Conservation (phyloP, 768 basidiomycete species). For the Suillus occidentalis region DNA sequence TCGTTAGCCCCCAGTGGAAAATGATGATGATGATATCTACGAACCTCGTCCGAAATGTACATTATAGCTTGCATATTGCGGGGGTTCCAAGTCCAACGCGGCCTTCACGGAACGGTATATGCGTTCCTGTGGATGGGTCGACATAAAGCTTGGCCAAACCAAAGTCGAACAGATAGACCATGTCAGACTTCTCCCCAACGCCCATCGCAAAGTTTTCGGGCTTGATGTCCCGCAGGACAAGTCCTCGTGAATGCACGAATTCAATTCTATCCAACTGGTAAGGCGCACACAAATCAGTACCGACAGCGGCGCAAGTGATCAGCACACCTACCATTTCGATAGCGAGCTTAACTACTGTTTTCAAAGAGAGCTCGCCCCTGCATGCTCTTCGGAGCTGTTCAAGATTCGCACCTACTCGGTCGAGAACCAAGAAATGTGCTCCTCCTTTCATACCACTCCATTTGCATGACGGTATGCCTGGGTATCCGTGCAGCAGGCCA, state of each 20-base stretch:
- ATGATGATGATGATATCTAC: background rate
- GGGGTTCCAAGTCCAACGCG: conserved; percentile 14
- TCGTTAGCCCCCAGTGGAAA: background rate
- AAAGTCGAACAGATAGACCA: conserved; percentile 22
- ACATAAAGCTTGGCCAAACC: conserved; percentile 16
- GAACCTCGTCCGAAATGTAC: conserved; percentile 16
- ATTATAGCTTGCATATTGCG: conserved; percentile 16
- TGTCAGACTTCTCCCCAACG: background rate
- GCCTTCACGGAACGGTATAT: conserved; percentile 16
- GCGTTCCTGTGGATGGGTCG: conserved; percentile 13
- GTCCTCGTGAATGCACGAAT: conserved; percentile 17
- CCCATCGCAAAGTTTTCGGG: conserved; percentile 25
- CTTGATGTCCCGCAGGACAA: conserved; percentile 26
- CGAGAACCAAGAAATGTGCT: conserved; percentile 20
- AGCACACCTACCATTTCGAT: conserved; percentile 21
- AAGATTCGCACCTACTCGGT: conserved; percentile 21
- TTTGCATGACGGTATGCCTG: conserved; percentile 14
- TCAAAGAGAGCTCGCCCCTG: conserved; percentile 18
- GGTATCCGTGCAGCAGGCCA: conserved; percentile 11
- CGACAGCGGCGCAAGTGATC: no score
- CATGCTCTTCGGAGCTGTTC: conserved; percentile 16
- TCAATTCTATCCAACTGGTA: conserved; percentile 18
- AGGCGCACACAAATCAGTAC: background rate
- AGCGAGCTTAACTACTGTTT: conserved; percentile 23
- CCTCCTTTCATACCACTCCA: conserved; percentile 16